phyloP scores from a whole-genome alignment of 2,329 filamentous ascomycete species.

The Trichoderma hamatum region DNA sequence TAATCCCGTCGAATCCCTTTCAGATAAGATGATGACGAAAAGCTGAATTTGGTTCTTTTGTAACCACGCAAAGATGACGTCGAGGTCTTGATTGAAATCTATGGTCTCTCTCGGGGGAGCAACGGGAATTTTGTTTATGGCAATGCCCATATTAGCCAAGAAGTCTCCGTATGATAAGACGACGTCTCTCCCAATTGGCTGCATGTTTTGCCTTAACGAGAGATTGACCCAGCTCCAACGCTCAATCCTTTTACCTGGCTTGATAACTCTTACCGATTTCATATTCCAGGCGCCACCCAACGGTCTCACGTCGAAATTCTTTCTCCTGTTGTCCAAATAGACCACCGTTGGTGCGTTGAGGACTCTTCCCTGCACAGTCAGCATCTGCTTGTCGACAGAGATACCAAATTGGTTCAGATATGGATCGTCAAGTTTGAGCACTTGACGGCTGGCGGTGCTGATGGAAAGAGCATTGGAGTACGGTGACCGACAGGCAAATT shows the following conservation, averaged over 20 bases:
- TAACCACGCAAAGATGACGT: constrained; percentile 40
- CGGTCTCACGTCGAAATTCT: constrained; percentile 37
- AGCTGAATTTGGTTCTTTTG: constrained; percentile 46
- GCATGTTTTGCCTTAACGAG: background rate
- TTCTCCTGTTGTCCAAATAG: constrained; percentile 51
- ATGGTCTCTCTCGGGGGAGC: constrained; percentile 25
- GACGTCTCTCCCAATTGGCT: constrained; percentile 27
- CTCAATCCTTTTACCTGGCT: constrained; percentile 48
- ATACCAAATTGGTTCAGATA: constrained; percentile 63
- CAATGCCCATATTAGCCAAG: constrained; percentile 46
- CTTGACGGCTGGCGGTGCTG: constrained; percentile 55
- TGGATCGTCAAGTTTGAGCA: constrained; percentile 60
- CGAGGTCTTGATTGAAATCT: constrained; percentile 29
- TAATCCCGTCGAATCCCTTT: constrained; percentile 51
- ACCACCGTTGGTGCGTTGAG: constrained; percentile 61
- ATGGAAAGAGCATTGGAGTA: constrained; percentile 69
- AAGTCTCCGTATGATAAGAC: constrained; percentile 44
- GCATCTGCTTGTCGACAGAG: constrained; percentile 59
- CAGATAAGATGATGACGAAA: constrained; percentile 63
- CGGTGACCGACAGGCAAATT: constrained; percentile 70
- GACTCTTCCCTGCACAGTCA: constrained; percentile 74
- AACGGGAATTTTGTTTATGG: constrained; percentile 37
- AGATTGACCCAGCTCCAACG: constrained; percentile 57
- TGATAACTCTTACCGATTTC: constrained; percentile 57
- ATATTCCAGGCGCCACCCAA: constrained; percentile 72